Evolutionary conservation across 2,329 filamentous ascomycete species (phyloP).

Genomic region (Leptographium lundbergii): DNA sequence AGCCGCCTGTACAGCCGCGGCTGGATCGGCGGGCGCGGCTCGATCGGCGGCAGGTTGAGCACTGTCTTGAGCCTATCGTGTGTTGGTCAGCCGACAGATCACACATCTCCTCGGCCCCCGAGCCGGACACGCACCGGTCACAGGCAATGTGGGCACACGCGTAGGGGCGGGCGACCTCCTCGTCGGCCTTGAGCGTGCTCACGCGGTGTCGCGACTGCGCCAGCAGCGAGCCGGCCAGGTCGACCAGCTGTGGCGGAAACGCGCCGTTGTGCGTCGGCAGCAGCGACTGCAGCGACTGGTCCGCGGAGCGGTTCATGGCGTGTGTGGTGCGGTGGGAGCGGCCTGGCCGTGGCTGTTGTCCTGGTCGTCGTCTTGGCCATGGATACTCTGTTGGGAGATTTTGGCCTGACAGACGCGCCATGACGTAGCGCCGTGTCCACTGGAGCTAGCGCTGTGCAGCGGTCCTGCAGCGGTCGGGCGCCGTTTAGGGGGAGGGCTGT

Average conservation of each 20-base stretch:
- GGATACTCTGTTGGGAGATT: not conserved
- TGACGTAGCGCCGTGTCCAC: slow-evolving; percentile 6
- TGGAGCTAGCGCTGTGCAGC: not conserved
- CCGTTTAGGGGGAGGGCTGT: no score
- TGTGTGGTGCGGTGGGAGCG: not conserved
- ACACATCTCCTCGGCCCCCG: not conserved
- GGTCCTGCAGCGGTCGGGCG: no score
- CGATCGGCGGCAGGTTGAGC: slow-evolving; percentile 65
- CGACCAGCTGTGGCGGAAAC: slow-evolving; percentile 56
- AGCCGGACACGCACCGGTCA: slow-evolving; percentile 45
- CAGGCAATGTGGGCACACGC: slow-evolving; percentile 85
- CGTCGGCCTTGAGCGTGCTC: slow-evolving; percentile 66
- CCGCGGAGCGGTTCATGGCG: slow-evolving; percentile 60
- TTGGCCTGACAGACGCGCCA: not conserved
- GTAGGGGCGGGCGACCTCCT: slow-evolving; percentile 76
- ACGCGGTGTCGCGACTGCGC: slow-evolving; percentile 71
- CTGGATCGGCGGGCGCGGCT: slow-evolving; percentile 63
- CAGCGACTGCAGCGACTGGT: slow-evolving; percentile 59
- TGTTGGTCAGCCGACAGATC: not conserved
- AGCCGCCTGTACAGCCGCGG: slow-evolving; percentile 75
- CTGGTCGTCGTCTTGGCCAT: no score
- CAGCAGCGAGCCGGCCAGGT: slow-evolving; percentile 60
- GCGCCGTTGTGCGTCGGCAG: slow-evolving; percentile 59
- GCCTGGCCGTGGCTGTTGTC: no score
- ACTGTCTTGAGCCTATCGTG: slow-evolving; percentile 55